Percentiles rank a stretch among this genome's conserved stretches.
These are phyloP conservation scores for Trametes sanguinea DNA, from an alignment of 768 basidiomycete species.

Conservation along the genomic window DNA sequence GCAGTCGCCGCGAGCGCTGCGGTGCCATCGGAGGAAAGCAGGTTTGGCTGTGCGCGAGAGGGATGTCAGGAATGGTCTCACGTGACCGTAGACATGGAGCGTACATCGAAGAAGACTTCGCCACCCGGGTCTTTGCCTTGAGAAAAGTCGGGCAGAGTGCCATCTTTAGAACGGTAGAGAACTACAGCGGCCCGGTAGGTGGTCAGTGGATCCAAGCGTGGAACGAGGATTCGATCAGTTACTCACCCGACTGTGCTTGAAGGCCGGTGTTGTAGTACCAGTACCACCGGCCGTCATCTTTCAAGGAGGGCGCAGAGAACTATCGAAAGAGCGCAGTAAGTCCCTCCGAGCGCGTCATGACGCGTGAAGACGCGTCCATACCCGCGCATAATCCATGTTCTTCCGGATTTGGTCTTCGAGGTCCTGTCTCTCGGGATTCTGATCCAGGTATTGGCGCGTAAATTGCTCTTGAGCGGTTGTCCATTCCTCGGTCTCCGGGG, in stretches of 20 bases:
- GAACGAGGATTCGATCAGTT: neutral
- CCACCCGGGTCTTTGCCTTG: conserved; percentile 46
- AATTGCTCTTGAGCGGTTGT: conserved; percentile 59
- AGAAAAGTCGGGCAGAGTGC: conserved; percentile 55
- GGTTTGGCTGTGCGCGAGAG: conserved; percentile 54
- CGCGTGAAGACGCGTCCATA: conserved; percentile 23
- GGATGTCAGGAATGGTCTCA: neutral
- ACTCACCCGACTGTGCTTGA: conserved; percentile 58
- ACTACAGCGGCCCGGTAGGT: conserved; percentile 40
- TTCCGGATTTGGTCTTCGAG: conserved; percentile 60
- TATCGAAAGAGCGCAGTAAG: conserved; percentile 29
- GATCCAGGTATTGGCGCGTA: conserved; percentile 60
- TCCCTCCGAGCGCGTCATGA: conserved; percentile 12
- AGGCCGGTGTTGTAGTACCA: conserved; percentile 81
- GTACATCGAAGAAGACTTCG: conserved; percentile 80
- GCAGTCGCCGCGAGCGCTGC: conserved; percentile 58
- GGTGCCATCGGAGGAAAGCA: conserved; percentile 72
- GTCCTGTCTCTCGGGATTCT: conserved; percentile 57
- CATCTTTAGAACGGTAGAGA: conserved; percentile 59
- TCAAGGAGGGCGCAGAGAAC: conserved; percentile 65
- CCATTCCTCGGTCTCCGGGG: conserved; percentile 67
- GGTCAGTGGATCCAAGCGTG: neutral
- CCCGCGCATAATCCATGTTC: conserved; percentile 55
- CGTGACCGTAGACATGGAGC: conserved; percentile 24
- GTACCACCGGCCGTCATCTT: conserved; percentile 74